These are phyloP conservation scores for Pseudocohnilembus persalinus DNA, from an alignment of 169 alveolate species.

Conservation along the genomic window DNA sequence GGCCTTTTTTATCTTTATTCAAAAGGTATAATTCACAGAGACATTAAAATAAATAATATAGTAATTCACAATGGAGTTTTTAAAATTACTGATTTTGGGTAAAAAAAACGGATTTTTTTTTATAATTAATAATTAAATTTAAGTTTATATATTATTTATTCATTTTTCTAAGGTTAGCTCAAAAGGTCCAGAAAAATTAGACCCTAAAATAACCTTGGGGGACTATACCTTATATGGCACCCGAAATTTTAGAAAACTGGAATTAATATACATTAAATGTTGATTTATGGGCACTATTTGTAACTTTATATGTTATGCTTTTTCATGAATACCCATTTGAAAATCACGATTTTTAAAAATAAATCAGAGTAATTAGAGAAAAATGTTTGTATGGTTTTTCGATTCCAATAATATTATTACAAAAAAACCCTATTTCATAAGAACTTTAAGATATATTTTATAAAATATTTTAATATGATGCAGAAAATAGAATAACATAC, in stretches of 20 bases:
- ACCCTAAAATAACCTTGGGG: background rate
- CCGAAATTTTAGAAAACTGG: background rate
- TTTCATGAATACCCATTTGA: background rate
- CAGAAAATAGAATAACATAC: background rate
- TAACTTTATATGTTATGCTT: background rate
- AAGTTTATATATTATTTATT: too few relatives aligned
- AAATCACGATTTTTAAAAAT: too few relatives aligned
- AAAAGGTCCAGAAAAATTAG: too few relatives aligned
- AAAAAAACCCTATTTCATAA: background rate
- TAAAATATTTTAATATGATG: background rate
- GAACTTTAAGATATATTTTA: background rate
- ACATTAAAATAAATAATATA: too few relatives aligned
- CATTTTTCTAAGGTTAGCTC: background rate
- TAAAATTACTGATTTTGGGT: background rate
- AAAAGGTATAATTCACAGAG: background rate
- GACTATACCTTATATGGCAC: background rate
- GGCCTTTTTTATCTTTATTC: background rate
- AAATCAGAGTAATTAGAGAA: background rate
- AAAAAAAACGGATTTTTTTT: too few relatives aligned
- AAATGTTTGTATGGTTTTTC: background rate
- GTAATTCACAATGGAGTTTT: background rate
- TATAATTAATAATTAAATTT: too few relatives aligned
- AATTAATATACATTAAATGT: background rate
- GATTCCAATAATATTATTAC: background rate
- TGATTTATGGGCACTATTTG: background rate